A percentile compares a stretch with the other conserved stretches of the same genome.
phyloP scores from a whole-genome alignment of 176 grass and related monocot species.

The Alloteropsis semialata region DNA sequence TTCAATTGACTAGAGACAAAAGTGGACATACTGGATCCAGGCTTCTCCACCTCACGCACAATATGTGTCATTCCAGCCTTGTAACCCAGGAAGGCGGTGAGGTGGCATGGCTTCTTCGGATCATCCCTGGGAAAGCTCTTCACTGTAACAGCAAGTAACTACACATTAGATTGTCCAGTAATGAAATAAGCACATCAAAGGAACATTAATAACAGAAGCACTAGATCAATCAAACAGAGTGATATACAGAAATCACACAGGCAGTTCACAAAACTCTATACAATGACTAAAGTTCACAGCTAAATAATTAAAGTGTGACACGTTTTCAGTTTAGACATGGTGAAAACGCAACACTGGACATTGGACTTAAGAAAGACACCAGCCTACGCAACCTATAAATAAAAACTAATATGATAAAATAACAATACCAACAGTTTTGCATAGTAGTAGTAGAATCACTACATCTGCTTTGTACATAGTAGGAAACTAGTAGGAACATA shows the following conservation, averaged over 20 bases:
- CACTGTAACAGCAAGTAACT: slow-evolving; percentile 39
- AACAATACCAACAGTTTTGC: not conserved
- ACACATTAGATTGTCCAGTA: not conserved
- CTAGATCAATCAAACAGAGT: not conserved
- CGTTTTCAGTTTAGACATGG: not conserved
- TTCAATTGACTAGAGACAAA: not conserved
- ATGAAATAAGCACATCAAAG: not conserved
- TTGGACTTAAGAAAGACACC: not conserved
- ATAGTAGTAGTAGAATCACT: not conserved
- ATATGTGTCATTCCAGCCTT: slow-evolving; percentile 98
- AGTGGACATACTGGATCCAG: slow-evolving; percentile 76
- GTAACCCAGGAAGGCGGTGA: slow-evolving; percentile 86
- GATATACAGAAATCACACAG: not conserved
- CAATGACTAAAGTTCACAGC: not conserved
- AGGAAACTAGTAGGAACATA: not conserved
- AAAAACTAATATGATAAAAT: not conserved
- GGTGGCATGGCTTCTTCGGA: slow-evolving; percentile 44
- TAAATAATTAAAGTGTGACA: too few species aligned
- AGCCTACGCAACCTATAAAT: not conserved
- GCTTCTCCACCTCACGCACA: slow-evolving; percentile 92
- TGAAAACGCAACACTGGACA: too few species aligned
- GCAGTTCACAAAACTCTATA: too few species aligned
- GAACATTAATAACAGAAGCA: not conserved
- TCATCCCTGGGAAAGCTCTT: slow-evolving; percentile 82
- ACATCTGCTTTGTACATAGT: too few species aligned